phyloP scores from a whole-genome alignment of 257 asterid species.

The Nicotiana otophora region DNA sequence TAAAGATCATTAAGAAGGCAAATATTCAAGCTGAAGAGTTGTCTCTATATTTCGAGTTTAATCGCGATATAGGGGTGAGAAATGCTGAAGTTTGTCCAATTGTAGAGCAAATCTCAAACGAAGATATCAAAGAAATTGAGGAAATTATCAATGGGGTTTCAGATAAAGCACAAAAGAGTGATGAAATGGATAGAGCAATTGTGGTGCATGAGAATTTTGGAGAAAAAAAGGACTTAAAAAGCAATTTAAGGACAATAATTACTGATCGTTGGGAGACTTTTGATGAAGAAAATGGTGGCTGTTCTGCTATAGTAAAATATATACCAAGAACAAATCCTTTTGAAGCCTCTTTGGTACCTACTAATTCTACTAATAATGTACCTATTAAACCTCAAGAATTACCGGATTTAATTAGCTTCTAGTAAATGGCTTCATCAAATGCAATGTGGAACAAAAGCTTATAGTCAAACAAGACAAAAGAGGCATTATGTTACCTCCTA shows the following conservation, averaged over 20 bases:
- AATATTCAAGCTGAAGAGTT: constrained; percentile 51
- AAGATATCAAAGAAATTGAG: constrained; percentile 53
- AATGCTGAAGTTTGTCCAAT: constrained; percentile 44
- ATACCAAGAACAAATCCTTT: constrained; percentile 10
- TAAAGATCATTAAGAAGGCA: constrained; percentile 51
- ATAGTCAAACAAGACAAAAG: background rate
- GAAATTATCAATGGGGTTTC: constrained; percentile 23
- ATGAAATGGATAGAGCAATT: constrained; percentile 16
- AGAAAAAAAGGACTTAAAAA: background rate
- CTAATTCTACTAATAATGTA: background rate
- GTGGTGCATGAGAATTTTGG: background rate
- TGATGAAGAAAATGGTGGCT: constrained; percentile 24
- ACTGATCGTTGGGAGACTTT: constrained; percentile 38
- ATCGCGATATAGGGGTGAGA: constrained; percentile 47
- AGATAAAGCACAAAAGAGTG: background rate
- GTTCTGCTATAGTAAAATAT: background rate
- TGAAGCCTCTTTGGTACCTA: background rate
- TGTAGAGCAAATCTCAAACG: constrained; percentile 45
- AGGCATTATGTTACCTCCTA: background rate
- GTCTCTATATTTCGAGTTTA: constrained; percentile 42
- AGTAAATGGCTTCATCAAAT: background rate
- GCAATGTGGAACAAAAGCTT: background rate
- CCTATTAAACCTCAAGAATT: constrained; percentile 14
- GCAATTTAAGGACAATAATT: constrained; percentile 21
- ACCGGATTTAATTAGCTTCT: constrained; percentile 38